These are phyloP conservation scores for Penicillium concentricum DNA, from an alignment of 2,329 filamentous ascomycete genomes.

Conservation along the genomic window DNA sequence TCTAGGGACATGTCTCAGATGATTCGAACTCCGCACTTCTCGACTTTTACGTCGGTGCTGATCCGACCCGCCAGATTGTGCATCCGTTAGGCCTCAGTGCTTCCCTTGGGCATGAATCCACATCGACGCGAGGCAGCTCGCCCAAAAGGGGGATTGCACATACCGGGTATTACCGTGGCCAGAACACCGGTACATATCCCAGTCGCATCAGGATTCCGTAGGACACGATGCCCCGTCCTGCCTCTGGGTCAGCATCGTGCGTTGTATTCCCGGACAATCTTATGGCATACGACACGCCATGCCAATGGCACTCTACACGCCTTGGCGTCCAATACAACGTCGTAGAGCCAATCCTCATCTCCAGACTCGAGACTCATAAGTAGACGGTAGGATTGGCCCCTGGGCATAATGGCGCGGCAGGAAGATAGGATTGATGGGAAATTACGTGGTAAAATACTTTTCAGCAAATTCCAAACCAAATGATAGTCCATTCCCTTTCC, in stretches of 20 bases:
- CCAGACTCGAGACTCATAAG: background rate
- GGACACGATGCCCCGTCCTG: background rate
- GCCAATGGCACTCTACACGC: background rate
- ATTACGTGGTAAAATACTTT: background rate
- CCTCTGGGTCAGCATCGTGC: background rate
- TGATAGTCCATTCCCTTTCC: background rate
- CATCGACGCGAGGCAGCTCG: slow-evolving; percentile 11
- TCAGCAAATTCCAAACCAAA: background rate
- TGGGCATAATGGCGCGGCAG: background rate
- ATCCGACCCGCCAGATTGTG: slow-evolving; percentile 16
- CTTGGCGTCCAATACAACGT: background rate
- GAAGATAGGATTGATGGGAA: background rate
- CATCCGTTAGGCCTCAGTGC: slow-evolving; percentile 21
- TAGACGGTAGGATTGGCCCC: background rate
- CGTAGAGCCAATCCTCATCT: background rate
- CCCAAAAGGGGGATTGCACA: slow-evolving; percentile 11
- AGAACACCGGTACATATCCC: slow-evolving; percentile 1
- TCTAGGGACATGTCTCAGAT: slow-evolving; percentile 45
- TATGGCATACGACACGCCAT: background rate
- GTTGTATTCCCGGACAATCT: background rate
- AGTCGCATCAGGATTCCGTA: background rate
- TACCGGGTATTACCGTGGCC: slow-evolving; percentile 1
- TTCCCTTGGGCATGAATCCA: slow-evolving; percentile 23
- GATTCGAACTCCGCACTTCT: slow-evolving; percentile 12
- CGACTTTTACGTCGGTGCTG: slow-evolving; percentile 3